Conservation (phyloP, 208 protist genomes). For the Tritrichomonas musculus region DNA sequence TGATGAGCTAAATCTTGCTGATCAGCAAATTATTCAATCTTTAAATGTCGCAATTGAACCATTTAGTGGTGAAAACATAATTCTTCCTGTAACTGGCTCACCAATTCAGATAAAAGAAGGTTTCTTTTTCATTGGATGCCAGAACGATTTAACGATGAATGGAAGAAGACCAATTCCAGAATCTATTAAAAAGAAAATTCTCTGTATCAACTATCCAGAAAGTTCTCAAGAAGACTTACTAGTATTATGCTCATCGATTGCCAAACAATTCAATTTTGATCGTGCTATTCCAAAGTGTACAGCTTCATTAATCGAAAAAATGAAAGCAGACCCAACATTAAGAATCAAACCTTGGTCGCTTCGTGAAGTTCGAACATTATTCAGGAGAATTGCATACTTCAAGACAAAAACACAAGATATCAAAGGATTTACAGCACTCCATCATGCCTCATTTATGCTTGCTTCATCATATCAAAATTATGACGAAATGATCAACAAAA, state of each 20-base stretch:
- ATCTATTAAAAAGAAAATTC: background rate
- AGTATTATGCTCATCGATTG: background rate
- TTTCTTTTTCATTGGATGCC: background rate
- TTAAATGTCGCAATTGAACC: background rate
- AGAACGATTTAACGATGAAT: background rate
- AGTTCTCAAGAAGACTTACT: background rate
- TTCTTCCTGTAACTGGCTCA: background rate
- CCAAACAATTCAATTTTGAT: too few species aligned
- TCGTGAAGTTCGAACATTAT: background rate
- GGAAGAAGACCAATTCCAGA: background rate
- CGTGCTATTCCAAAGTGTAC: too few species aligned
- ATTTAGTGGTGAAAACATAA: background rate
- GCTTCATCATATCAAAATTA: background rate
- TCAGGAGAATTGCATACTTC: background rate
- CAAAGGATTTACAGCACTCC: background rate
- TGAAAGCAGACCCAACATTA: background rate
- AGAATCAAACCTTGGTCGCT: background rate
- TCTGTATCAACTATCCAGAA: background rate
- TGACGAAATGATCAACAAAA: background rate
- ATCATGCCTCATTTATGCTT: background rate
- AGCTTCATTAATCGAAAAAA: background rate
- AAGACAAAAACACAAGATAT: background rate
- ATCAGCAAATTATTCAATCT: background rate
- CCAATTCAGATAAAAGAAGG: background rate
- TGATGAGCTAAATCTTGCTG: background rate